Evolutionary conservation across 1,139 yeast genomes (phyloP), one percentile per base, ranked within the genome.

Genomic region (Geotrichum phurueaensis): DNA sequence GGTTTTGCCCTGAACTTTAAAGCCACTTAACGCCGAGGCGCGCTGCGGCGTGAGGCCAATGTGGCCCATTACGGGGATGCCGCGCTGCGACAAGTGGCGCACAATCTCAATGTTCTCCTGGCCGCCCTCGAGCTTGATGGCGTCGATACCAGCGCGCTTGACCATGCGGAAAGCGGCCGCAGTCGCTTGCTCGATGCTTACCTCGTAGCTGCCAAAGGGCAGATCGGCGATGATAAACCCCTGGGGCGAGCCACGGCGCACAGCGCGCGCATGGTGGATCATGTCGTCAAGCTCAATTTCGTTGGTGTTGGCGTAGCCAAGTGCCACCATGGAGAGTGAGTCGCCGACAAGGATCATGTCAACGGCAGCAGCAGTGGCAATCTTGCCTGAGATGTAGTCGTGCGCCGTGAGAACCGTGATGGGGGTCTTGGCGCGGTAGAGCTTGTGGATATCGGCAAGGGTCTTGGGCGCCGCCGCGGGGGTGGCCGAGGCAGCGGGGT

Each of bases 21-120:
- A 94, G 0, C 99, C 99, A 20, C 97, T 95, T 23, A 88, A 70
- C 0, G 89, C 73, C 65, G 89, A 84, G 65, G 85, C 86, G 56
- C 89, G 80, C 71, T 94, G 99, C 1, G 99, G 99, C 7, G 96
- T 89, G 51, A 94, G 78, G 0, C 99, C 99, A 43, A 89, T 83
- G 73, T 94, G 99, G 1, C 96, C 98, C 78, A 91, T 81, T 1
- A 92, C 92, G 0, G 97, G 96, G 23, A 94, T 86, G 0, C 98
- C 98, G 48, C 86, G 78, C 10, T 78, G 72, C 0, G 84, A 79
- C 31, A 89, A 74, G 61, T 78, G 78, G 57, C 73, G 67, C 33
- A 89, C 81, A 3, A 84, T 80, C 1, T 73, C 73, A 1, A 75
- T 73, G 57, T 84, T 79, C 64, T 83, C 85, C 45, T 68, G 70